Percentiles rank a stretch among this genome's conserved stretches.
Evolutionary conservation across 2,329 filamentous ascomycete genomes (phyloP).

Genomic region (Sarocladium oryzae): DNA sequence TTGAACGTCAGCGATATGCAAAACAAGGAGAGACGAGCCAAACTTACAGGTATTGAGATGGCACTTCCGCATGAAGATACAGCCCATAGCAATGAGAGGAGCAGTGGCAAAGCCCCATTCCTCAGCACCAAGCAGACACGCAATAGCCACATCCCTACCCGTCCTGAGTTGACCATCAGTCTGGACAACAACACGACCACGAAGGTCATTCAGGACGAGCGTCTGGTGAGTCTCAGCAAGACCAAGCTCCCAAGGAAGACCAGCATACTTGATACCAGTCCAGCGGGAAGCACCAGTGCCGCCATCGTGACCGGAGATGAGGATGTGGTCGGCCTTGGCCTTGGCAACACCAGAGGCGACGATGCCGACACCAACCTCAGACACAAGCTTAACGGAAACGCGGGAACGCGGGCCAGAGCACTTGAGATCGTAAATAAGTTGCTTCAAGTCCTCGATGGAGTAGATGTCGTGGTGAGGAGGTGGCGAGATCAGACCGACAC

Average conservation of each 20-base stretch:
- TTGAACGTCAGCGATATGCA: constrained; percentile 35
- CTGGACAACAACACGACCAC: constrained; percentile 92
- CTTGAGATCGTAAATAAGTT: constrained; percentile 95
- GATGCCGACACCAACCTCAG: constrained; percentile 94
- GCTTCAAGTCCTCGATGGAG: constrained; percentile 96
- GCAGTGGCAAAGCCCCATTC: constrained; percentile 97
- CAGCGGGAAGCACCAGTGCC: constrained; percentile 94
- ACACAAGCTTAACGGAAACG: constrained; percentile 95
- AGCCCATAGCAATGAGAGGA: constrained; percentile 93
- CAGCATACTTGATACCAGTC: constrained; percentile 98
- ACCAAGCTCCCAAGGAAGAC: constrained; percentile 93
- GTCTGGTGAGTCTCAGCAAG: constrained; percentile 97
- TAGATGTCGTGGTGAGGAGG: constrained; percentile 98
- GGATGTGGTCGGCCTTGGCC: constrained; percentile 92
- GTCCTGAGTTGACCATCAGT: constrained; percentile 93
- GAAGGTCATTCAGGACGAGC: constrained; percentile 87
- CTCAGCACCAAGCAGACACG: constrained; percentile 92
- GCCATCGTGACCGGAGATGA: constrained; percentile 95
- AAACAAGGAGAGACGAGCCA: constrained; percentile 10
- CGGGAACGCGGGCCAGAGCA: constrained; percentile 89
- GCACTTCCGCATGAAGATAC: constrained; percentile 87
- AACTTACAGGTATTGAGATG: constrained; percentile 25
- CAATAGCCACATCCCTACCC: constrained; percentile 88
- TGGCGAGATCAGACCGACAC: constrained; percentile 91
- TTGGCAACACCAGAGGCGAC: constrained; percentile 97